Base-by-base conservation (phyloP, 257 asterid genomes). In the Schizonepeta tenuifolia region DNA sequence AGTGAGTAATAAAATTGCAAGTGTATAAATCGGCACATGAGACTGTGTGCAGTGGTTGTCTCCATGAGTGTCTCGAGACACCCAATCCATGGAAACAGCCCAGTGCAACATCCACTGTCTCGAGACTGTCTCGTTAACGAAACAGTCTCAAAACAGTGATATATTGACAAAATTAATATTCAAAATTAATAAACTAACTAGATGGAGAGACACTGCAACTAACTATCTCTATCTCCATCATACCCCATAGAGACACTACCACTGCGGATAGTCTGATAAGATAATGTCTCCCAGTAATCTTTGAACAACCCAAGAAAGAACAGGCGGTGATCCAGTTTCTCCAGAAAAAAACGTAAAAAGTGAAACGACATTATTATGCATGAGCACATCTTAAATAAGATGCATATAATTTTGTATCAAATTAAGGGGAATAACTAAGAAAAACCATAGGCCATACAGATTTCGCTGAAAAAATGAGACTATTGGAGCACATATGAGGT, bases 401-500 rank as follows among this genome's bases (percentile, higher is more conserved):
- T 9, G 21, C 46, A 2, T 1, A 13, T 12, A 60, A 2, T 35
- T 8, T 41, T 13, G 12, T 21, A 41, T 41, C 20, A 62, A 38
- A 38, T n/a, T 9, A 9, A 11, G 31, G 12, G 36, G 41, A 1
- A 46, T 1, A 4, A 54, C 3, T 46, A 56, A 67, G 63, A 53
- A 50, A 50, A 50, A 50, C 1, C 24, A 17, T 17, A 50, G 51
- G 56, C 56, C 5, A 12, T n/a, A n/a, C 12, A 50, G 5, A 17
- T 10, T 50, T 50, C 9, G 56, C 22, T 67, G 28, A 67, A 55
- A 61, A 58, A 53, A 15, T 7, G 21, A 55, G 33, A 31, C 28
- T 26, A 67, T 38, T 36, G 28, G 66, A 53, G 75, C 62, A 50
- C 56, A 58, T 63, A 73, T 58, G 17, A 80, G 44, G 49, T 75